These are phyloP conservation scores for Diplodia intermedia DNA, from an alignment of 2,329 filamentous ascomycete genomes.

Conservation along the genomic window DNA sequence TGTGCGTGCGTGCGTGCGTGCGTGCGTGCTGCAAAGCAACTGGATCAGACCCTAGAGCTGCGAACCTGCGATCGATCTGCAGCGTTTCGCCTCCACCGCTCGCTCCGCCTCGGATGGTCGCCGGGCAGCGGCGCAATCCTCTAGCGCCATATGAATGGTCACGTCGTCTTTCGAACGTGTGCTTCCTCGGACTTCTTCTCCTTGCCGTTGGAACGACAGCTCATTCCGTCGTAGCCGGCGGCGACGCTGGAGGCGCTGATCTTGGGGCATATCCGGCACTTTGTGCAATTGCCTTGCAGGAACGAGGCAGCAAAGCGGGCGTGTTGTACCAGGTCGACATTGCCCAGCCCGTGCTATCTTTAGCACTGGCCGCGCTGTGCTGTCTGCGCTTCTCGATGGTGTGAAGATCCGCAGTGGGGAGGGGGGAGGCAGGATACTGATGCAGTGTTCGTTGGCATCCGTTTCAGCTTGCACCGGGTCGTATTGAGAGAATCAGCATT, in stretches of 20 bases:
- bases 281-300: neutral
- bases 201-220: neutral
- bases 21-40: constrained; percentile 1
- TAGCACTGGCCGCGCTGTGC: neutral
- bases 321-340: neutral
- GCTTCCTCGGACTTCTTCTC: neutral
- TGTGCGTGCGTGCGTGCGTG: neutral
- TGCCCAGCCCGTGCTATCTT: neutral
- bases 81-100: neutral
- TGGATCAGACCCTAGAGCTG: constrained; percentile 2
- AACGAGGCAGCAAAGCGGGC: neutral
- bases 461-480: neutral
- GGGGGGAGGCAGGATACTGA: too few relatives aligned
- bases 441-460: neutral
- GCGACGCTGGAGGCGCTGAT: neutral
- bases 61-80: constrained; percentile 27
- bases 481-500: neutral
- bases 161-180: neutral
- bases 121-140: too few relatives aligned
- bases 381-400: neutral
- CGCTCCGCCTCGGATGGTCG: neutral
- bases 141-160: neutral
- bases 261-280: neutral
- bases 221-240: neutral
- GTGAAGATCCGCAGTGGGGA: constrained; percentile 6